Percentiles rank a stretch among this genome's conserved stretches.
Evolutionary conservation across 768 basidiomycete genomes (phyloP).

Genomic region (Lyophyllum shimeji): DNA sequence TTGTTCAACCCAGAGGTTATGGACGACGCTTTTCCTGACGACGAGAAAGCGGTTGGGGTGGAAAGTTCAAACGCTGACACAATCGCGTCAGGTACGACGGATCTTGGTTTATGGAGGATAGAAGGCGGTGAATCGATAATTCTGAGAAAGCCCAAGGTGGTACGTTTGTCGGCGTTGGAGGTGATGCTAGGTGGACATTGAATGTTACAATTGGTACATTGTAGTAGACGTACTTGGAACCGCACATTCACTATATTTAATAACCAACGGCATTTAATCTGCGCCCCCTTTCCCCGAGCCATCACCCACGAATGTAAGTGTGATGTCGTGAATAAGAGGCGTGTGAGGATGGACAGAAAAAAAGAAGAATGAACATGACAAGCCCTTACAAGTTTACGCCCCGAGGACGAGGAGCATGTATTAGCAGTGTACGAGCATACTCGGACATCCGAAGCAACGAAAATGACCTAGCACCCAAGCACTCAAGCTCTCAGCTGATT

Average conservation of each 20-base stretch:
- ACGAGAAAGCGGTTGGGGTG: not conserved
- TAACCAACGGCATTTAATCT: constrained; percentile 34
- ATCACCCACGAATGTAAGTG: constrained; percentile 43
- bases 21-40: constrained; percentile 17
- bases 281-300: constrained; percentile 86
- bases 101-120: constrained; percentile 11
- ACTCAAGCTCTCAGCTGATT: constrained; percentile 75
- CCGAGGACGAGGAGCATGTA: not conserved
- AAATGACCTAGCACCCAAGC: not conserved
- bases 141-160: constrained; percentile 11
- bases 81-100: constrained; percentile 11
- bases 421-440: constrained; percentile 13
- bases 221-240: no score
- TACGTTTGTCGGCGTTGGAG: constrained; percentile 1
- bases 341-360: not conserved
- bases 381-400: no score
- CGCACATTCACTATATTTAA: no score
- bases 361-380: not conserved
- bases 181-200: not conserved
- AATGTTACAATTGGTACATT: not conserved
- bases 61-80: not conserved
- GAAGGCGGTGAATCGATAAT: not conserved
- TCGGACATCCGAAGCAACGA: constrained; percentile 14
- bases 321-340: not conserved
- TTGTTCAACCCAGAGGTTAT: constrained; percentile 5